These are phyloP conservation scores for Plantago coronopus DNA, from an alignment of 305 asterid species.

Conservation along the genomic window DNA sequence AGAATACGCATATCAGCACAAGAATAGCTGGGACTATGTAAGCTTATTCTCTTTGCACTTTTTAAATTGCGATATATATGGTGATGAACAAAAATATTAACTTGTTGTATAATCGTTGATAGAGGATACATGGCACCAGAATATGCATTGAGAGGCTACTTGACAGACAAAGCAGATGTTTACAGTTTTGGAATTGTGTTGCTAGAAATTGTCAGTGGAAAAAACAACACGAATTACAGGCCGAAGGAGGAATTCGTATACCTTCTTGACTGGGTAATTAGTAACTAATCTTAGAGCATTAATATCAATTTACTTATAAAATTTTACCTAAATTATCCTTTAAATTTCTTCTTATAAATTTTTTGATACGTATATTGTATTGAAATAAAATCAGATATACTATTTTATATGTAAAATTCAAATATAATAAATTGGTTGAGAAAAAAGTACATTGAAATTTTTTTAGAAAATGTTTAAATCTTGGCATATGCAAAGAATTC, in stretches of 20 bases:
- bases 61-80: not conserved
- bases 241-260: slow-evolving; percentile 32
- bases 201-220: slow-evolving; percentile 44
- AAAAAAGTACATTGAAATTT: no score
- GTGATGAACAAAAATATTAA: no score
- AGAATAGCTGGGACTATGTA: slow-evolving; percentile 71
- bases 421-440: no score
- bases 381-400: no score
- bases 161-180: slow-evolving; percentile 52
- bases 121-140: slow-evolving; percentile 63
- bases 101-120: not conserved
- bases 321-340: no score
- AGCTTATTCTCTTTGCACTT: slow-evolving; percentile 12
- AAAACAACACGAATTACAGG: slow-evolving; percentile 29
- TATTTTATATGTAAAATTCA: no score
- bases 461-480: no score
- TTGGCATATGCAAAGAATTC: no score
- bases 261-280: slow-evolving; percentile 49
- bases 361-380: no score
- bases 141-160: slow-evolving; percentile 47
- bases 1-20: slow-evolving; percentile 66
- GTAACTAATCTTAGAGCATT: no score
- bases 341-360: no score
- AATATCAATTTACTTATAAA: no score
- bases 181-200: slow-evolving; percentile 54